Conservation (phyloP, 1,284 basidiomycete genomes). For the Naganishia sp. region DNA sequence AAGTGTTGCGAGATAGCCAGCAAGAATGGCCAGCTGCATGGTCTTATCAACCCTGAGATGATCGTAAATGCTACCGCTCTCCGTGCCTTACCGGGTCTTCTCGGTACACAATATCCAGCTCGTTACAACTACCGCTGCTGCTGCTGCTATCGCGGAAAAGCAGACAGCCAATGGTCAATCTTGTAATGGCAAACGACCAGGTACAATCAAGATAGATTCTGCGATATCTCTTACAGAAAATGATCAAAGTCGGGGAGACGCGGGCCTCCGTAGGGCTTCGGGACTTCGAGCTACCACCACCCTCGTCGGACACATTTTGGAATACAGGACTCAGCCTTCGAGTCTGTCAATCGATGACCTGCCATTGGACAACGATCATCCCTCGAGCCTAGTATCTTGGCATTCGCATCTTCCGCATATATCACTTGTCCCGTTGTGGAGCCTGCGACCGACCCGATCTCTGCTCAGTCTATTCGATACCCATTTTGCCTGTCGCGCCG, state of each 20-base stretch:
- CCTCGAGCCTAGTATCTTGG: conserved; percentile 1
- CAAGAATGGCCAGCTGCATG: too few species aligned
- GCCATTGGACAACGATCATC: background rate
- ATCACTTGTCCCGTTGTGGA: background rate
- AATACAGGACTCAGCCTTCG: background rate
- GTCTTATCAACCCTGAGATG: too few species aligned
- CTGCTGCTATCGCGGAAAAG: background rate
- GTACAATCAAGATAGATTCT: conserved; percentile 12
- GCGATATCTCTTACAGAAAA: background rate
- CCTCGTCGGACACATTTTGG: conserved; percentile 1
- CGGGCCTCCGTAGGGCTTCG: background rate
- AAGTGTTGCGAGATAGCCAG: too few species aligned
- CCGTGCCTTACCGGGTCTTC: background rate
- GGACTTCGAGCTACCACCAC: background rate
- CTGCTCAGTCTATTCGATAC: background rate
- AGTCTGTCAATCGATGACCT: background rate
- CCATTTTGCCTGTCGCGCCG: background rate
- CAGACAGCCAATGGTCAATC: conserved; percentile 3
- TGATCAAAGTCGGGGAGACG: conserved; percentile 3
- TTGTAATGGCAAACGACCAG: conserved; percentile 16
- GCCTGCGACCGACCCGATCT: background rate
- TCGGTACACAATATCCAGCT: background rate
- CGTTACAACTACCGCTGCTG: background rate
- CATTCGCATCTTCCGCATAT: conserved; percentile 9
- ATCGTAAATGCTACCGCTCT: background rate